phyloP scores from a whole-genome alignment of 2,329 filamentous ascomycete genomes.

The Beauveria rudraprayagi region DNA sequence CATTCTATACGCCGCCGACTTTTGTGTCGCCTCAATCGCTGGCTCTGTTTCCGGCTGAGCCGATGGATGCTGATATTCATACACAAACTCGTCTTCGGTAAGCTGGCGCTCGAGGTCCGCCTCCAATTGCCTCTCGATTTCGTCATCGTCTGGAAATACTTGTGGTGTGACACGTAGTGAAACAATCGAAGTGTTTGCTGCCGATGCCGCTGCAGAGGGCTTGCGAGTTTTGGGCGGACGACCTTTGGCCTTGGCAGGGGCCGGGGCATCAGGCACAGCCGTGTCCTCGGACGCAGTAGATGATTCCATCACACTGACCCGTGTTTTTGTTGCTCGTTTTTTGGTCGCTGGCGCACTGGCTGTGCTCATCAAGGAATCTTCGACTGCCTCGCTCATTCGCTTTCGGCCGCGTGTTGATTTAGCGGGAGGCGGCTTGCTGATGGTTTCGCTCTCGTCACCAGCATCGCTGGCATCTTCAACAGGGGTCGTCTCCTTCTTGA shows the following conservation, averaged over 20 bases:
- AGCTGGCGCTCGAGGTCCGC: constrained; percentile 53
- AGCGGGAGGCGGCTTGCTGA: constrained; percentile 25
- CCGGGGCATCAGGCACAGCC: constrained; percentile 30
- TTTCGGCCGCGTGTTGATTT: constrained; percentile 51
- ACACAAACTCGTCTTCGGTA: constrained; percentile 45
- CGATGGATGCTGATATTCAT: constrained; percentile 29
- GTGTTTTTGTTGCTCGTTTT: constrained; percentile 47
- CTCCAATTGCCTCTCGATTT: constrained; percentile 58
- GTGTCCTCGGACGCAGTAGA: constrained; percentile 31
- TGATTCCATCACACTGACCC: constrained; percentile 36
- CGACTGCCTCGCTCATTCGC: constrained; percentile 51
- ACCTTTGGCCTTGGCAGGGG: constrained; percentile 21
- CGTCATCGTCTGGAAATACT: constrained; percentile 49
- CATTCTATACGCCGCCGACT: constrained; percentile 40
- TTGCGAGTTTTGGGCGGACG: constrained; percentile 37
- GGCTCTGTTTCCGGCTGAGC: constrained; percentile 21
- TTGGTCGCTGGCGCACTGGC: constrained; percentile 47
- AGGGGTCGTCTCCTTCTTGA: constrained; percentile 42
- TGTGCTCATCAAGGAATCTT: constrained; percentile 35
- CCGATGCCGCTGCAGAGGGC: constrained; percentile 43
- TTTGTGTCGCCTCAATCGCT: constrained; percentile 15
- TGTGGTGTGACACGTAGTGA: constrained; percentile 30
- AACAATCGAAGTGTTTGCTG: constrained; percentile 43
- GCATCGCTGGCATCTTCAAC: constrained; percentile 28
- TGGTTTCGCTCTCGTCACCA: constrained; percentile 15